phyloP scores from a whole-genome alignment of 2,329 filamentous ascomycete species.

The Aschersonia sp. region DNA sequence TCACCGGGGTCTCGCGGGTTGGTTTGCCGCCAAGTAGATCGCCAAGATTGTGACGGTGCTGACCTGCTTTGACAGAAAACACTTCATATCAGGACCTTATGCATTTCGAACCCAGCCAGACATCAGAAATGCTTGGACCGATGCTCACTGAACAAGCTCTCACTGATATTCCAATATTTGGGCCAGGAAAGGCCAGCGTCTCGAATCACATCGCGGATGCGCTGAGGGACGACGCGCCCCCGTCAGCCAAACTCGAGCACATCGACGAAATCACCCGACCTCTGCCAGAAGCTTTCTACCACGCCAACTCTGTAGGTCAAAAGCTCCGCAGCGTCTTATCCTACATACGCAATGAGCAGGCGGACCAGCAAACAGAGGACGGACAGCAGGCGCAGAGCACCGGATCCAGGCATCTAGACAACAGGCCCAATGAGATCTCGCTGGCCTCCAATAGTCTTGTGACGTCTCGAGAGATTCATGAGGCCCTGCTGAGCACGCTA shows the following conservation, averaged over 20 bases:
- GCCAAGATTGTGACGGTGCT: background rate
- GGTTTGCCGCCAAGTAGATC: background rate
- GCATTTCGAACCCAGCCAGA: slow-evolving; percentile 41
- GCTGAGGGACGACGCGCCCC: slow-evolving; percentile 19
- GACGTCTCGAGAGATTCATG: slow-evolving; percentile 43
- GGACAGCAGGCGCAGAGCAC: slow-evolving; percentile 11
- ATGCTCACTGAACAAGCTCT: slow-evolving; percentile 38
- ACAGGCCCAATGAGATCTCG: slow-evolving; percentile 20
- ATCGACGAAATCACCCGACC: slow-evolving; percentile 17
- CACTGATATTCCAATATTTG: slow-evolving; percentile 41
- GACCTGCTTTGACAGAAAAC: slow-evolving; percentile 24
- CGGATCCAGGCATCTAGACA: slow-evolving; percentile 13
- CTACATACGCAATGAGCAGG: slow-evolving; percentile 17
- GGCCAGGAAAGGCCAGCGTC: slow-evolving; percentile 30
- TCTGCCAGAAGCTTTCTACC: slow-evolving; percentile 26
- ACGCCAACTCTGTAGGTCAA: slow-evolving; percentile 27
- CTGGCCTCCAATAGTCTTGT: slow-evolving; percentile 22
- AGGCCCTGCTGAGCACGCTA: slow-evolving; percentile 33
- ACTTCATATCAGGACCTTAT: slow-evolving; percentile 40
- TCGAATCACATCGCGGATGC: slow-evolving; percentile 25
- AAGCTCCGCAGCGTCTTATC: slow-evolving; percentile 33
- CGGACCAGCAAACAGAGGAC: slow-evolving; percentile 8
- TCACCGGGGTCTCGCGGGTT: slow-evolving; percentile 41
- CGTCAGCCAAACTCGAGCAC: slow-evolving; percentile 20
- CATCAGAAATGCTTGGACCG: slow-evolving; percentile 37